phyloP scores from a whole-genome alignment of 2,329 filamentous ascomycete genomes.

The Pseudogymnoascus sp. region DNA sequence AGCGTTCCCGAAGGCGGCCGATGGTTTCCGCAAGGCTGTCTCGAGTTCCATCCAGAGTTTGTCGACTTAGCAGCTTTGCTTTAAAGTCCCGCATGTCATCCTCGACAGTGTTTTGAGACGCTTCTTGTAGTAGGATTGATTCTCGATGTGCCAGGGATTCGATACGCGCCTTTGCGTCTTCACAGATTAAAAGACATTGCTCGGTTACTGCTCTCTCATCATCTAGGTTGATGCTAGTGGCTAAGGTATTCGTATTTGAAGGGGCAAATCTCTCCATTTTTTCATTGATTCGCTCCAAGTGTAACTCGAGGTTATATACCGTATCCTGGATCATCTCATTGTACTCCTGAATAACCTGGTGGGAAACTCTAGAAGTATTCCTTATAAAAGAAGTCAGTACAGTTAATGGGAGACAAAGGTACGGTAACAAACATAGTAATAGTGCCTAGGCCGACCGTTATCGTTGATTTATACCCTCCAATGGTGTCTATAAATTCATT shows the following conservation, averaged over 20 bases:
- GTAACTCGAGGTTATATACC: constrained; percentile 30
- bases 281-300: constrained; percentile 32
- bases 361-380: constrained; percentile 29
- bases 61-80: constrained; percentile 29
- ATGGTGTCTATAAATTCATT: constrained; percentile 35
- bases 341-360: constrained; percentile 31
- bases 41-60: constrained; percentile 29
- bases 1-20: constrained; percentile 29
- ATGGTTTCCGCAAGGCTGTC: constrained; percentile 30
- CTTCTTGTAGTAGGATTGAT: constrained; percentile 20
- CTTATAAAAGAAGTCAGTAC: constrained; percentile 25
- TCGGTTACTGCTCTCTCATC: constrained; percentile 33
- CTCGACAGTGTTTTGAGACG: constrained; percentile 3
- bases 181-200: constrained; percentile 35
- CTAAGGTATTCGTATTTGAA: constrained; percentile 18
- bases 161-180: constrained; percentile 33
- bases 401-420: constrained; percentile 14
- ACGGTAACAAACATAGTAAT: constrained; percentile 31
- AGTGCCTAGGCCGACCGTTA: constrained; percentile 32
- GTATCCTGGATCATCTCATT: constrained; percentile 35
- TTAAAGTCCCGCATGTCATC: constrained; percentile 22
- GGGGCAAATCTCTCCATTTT: constrained; percentile 24
- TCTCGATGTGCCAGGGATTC: constrained; percentile 28
- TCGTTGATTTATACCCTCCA: constrained; percentile 35
- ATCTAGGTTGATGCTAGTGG: constrained; percentile 27